Evolutionary conservation across 1,284 basidiomycete species (phyloP), one percentile per base, ranked within the genome.

Genomic region (Blastosporella zonata): DNA sequence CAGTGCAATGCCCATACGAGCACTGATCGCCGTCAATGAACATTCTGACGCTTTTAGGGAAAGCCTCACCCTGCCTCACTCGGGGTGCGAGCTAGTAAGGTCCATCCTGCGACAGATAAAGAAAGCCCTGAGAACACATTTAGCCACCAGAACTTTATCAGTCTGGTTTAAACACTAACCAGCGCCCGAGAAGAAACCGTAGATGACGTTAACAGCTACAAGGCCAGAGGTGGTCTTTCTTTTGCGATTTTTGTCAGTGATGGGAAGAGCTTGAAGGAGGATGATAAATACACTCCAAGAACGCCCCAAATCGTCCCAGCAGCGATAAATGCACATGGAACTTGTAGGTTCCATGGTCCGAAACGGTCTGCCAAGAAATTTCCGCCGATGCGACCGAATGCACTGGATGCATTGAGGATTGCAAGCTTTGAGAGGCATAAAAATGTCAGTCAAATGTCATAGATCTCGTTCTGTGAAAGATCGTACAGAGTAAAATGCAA

Each of bases 401-500:
- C 54, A 33, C 56, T 47, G 15, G 56, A 43, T 4, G 57, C 62
- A 20, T 64, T 62, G 6, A 62, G 23, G 17, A 62, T 62, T 4
- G 60, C 56, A 21, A 64, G 52, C 60, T 63, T 44, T 13, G 12
- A 31, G 6, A 31, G 9, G 9, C 6, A 9, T 13, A 39, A 8
- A 37, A 5, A 17, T 47, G 27, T 15, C 20, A 21, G 29, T 17
- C 28, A 27, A 28, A 34, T 10, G 9, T 20, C 17, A 6, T n/a
- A 38, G 7, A 9, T 9, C 25, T 27, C 10, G 28, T 13, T 20
- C 15, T 33, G 15, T 25, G 27, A 28, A 28, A 35, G n/a, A 31
- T 25, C 58, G 12, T 40, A 63, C 60, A 15, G 61, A 64, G 47
- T 64, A 64, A 29, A 62, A 62, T 7, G 60, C 59, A 8, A 62